Evolutionary conservation across 1,139 yeast genomes (phyloP).

Genomic region (Yamadazyma trypodendri): DNA sequence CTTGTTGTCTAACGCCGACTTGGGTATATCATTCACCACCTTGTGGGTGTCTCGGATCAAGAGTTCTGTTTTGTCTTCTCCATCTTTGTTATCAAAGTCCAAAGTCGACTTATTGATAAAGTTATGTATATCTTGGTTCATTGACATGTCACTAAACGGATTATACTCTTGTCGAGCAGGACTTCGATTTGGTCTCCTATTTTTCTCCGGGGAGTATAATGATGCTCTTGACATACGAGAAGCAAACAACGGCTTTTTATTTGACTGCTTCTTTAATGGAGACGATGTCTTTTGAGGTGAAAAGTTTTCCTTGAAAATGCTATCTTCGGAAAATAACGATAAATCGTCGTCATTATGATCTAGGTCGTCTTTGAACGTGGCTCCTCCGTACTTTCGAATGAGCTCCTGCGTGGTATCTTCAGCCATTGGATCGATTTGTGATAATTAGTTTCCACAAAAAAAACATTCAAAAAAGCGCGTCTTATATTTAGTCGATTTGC

Average conservation of each 20-base stretch:
- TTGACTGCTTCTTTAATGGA: slow-evolving; percentile 8
- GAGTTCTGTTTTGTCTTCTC: slow-evolving; percentile 23
- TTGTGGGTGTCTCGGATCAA: slow-evolving; percentile 32
- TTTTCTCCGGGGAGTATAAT: slow-evolving; percentile 6
- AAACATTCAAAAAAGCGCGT: slow-evolving; percentile 3
- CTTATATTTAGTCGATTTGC: neutral
- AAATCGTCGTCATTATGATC: slow-evolving; percentile 11
- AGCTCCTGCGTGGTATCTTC: slow-evolving; percentile 14
- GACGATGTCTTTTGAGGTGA: slow-evolving; percentile 9
- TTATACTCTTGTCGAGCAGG: slow-evolving; percentile 5
- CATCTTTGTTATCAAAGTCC: slow-evolving; percentile 7
- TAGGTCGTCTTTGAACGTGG: neutral
- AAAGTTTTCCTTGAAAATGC: slow-evolving; percentile 14
- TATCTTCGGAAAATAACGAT: slow-evolving; percentile 17
- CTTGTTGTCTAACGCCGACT: slow-evolving; percentile 19
- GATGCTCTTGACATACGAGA: slow-evolving; percentile 6
- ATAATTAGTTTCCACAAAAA: neutral
- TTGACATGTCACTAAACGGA: slow-evolving; percentile 8
- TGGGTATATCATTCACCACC: slow-evolving; percentile 25
- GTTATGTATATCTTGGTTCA: slow-evolving; percentile 8
- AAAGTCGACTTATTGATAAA: slow-evolving; percentile 5
- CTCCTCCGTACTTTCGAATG: slow-evolving; percentile 9
- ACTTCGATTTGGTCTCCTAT: slow-evolving; percentile 3
- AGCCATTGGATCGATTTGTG: slow-evolving; percentile 8
- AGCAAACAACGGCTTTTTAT: slow-evolving; percentile 9